These are phyloP conservation scores for Allium cepa DNA, from an alignment of 106 monocot genomes.

Conservation along the genomic window DNA sequence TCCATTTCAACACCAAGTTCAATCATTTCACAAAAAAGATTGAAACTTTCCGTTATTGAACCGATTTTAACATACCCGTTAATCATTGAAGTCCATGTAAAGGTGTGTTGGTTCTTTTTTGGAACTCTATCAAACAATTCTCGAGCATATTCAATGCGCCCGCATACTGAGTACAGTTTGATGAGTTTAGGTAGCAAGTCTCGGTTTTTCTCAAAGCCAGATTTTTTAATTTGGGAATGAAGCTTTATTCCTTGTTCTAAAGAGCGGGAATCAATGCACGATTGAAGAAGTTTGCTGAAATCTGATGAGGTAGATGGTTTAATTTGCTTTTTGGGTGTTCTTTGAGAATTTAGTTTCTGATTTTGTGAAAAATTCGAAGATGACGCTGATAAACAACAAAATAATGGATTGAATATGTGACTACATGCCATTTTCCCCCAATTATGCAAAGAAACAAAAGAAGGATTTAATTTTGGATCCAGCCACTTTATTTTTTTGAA, in stretches of 20 bases:
- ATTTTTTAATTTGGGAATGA: conserved; percentile 26
- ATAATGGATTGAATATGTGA: too few species aligned
- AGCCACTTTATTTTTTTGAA: too few species aligned
- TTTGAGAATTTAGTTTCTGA: background rate
- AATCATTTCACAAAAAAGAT: conserved; percentile 25
- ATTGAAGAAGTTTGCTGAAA: conserved; percentile 23
- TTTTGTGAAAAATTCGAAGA: background rate
- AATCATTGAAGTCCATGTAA: conserved; percentile 30
- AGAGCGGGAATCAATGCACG: conserved; percentile 29
- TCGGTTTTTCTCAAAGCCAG: conserved; percentile 34
- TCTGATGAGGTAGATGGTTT: conserved; percentile 16
- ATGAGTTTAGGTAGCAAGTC: conserved; percentile 36
- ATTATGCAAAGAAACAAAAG: too few species aligned
- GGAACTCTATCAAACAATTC: conserved; percentile 31
- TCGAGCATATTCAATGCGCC: conserved; percentile 12
- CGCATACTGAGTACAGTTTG: conserved; percentile 25
- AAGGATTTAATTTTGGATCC: too few species aligned
- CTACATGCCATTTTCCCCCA: too few species aligned
- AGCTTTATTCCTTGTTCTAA: conserved; percentile 21
- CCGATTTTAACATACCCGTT: conserved; percentile 15
- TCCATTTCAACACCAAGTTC: conserved; percentile 16
- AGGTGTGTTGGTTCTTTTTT: conserved; percentile 12
- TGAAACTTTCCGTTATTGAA: background rate
- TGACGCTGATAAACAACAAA: background rate
- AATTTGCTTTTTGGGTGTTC: background rate